These are phyloP conservation scores for Gossypium anomalum DNA, from an alignment of 345 rosid species.

Conservation along the genomic window DNA sequence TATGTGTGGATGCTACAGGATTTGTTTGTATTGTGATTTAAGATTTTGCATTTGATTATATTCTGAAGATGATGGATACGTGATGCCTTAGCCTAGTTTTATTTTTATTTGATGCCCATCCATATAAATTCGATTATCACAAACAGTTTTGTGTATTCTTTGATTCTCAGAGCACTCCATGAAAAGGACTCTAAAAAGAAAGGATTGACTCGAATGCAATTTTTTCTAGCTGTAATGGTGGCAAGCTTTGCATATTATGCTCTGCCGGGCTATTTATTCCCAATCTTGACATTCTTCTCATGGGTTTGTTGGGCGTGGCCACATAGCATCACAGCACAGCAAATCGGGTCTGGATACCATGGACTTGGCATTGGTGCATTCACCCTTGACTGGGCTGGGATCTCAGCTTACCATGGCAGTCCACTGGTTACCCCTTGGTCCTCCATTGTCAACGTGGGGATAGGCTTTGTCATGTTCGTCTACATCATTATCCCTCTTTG, in stretches of 20 bases:
- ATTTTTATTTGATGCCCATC: background rate
- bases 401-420: conserved; percentile 96
- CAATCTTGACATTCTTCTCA: conserved; percentile 88
- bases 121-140: conserved; percentile 5
- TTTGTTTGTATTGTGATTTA: background rate
- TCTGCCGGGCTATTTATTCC: conserved; percentile 85
- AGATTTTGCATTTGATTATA: conserved; percentile 15
- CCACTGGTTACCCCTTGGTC: conserved; percentile 92
- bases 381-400: conserved; percentile 99
- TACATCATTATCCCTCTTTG: conserved; percentile 88
- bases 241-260: conserved; percentile 78
- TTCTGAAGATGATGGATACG: background rate
- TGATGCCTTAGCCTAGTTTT: background rate
- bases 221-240: conserved; percentile 58
- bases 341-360: conserved; percentile 91
- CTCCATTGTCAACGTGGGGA: conserved; percentile 81
- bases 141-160: background rate
- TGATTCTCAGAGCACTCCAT: conserved; percentile 74
- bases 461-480: conserved; percentile 89
- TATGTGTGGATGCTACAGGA: background rate
- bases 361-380: conserved; percentile 95
- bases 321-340: conserved; percentile 85
- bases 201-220: conserved; percentile 74
- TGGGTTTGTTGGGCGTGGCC: conserved; percentile 99
- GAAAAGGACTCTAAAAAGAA: conserved; percentile 60